Conservation (phyloP, 2,329 filamentous ascomycete genomes). For the Neonectria faginata region DNA sequence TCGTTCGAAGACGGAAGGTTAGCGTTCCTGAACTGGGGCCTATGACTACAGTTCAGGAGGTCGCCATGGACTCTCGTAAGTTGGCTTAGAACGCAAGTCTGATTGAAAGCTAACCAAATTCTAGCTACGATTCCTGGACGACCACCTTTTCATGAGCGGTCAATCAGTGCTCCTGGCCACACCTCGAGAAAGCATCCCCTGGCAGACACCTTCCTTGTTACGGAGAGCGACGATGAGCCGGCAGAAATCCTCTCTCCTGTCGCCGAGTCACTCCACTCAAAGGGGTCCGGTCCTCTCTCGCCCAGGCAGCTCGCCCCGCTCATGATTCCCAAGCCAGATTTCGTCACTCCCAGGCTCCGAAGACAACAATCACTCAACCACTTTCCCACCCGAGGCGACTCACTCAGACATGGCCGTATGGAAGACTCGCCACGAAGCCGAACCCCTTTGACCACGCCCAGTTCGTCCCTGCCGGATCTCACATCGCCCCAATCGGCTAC, state of each 20-base stretch:
- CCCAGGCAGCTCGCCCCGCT: slow-evolving; percentile 67
- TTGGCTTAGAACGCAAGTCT: slow-evolving; percentile 25
- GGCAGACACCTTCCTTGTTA: slow-evolving; percentile 42
- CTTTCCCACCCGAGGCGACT: slow-evolving; percentile 60
- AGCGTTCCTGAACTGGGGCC: slow-evolving; percentile 74
- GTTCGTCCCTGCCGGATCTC: slow-evolving; percentile 52
- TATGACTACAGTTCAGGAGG: slow-evolving; percentile 76
- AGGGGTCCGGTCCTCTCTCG: slow-evolving; percentile 54
- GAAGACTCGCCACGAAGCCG: slow-evolving; percentile 62
- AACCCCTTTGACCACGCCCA: slow-evolving; percentile 53
- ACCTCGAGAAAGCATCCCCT: slow-evolving; percentile 58
- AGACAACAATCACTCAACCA: slow-evolving; percentile 57
- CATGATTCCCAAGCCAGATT: slow-evolving; percentile 60
- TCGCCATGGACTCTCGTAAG: slow-evolving; percentile 78
- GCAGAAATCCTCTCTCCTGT: slow-evolving; percentile 39
- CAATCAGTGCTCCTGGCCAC: slow-evolving; percentile 69
- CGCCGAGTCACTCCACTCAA: slow-evolving; percentile 41
- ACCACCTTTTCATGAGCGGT: slow-evolving; percentile 73
- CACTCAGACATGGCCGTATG: slow-evolving; percentile 54
- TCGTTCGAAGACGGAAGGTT: slow-evolving; percentile 70
- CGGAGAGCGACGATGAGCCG: slow-evolving; percentile 41
- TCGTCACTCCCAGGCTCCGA: slow-evolving; percentile 39
- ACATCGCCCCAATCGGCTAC: slow-evolving; percentile 59
- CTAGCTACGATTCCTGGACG: slow-evolving; percentile 75
- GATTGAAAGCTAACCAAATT: slow-evolving; percentile 35